Base-by-base conservation (phyloP, 768 basidiomycete genomes). In the Tricholoma terreum region DNA sequence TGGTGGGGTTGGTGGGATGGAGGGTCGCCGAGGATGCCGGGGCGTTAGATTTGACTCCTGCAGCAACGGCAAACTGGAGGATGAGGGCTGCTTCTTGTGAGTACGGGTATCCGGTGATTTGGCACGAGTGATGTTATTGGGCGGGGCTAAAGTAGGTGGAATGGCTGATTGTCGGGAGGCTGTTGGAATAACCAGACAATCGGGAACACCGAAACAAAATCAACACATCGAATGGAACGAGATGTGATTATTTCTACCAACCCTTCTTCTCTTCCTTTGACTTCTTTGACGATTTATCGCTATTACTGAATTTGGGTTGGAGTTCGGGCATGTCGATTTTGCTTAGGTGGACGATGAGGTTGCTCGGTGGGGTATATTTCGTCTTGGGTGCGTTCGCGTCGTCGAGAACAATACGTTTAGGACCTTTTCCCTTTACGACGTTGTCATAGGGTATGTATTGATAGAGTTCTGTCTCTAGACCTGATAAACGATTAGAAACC, bases 251-350 rank as follows among this genome's bases (percentile, higher is more conserved):
- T 46, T 54, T 64, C 68, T 64, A 73, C 73, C 67, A 69, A 77
- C 77, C 69, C 74, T 80, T 71, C 70, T 72, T 75, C 24, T 75
- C 73, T 15, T 76, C 76, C 63, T 73, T 76, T n/a, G n/a, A n/a
- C 70, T 72, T 60, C 50, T 43, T 45, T 53, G 17, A 14, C 36
- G 65, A 36, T 53, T 72, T 68, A n/a, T 69, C 63, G 36, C 60
- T 59, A 4, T 54, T 56, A 14, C 30, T 63, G 14, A 75, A 65
- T 58, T 77, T 80, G 3, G 89, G 88, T 63, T 81, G 80, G 14
- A 94, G 79, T 67, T 94, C 91, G 0, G 90, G 91, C 84, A 94
- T 92, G 12, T 86, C 77, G 49, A 94, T 91, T 77, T 93, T 93
- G 77, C 90, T 90, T 15, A 94, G 71, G 68, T 93, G 90, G 1